Base-by-base conservation (phyloP, 2,329 filamentous ascomycete genomes). In the Ramichloridium luteum region DNA sequence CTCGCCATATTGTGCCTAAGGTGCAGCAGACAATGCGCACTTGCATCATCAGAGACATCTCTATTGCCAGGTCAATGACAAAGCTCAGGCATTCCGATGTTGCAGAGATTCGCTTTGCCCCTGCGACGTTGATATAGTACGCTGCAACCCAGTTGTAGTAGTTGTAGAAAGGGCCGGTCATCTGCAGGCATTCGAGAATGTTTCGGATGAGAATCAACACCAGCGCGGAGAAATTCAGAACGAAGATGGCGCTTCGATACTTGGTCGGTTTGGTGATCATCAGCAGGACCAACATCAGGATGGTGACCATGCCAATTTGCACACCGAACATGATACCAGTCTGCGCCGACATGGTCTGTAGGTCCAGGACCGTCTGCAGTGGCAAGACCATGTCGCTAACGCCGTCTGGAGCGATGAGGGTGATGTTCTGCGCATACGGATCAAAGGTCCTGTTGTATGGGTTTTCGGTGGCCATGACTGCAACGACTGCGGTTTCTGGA, bases 261-360 rank as follows among this genome's bases (percentile, higher is more conserved):
- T 82, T 84, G 42, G 72, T 62, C 0, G 62, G 53, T 13, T 72
- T 71, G 0, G 80, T 85, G 53, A 86, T 66, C 36, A 77, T 57
- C 8, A 84, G 57, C 3, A 86, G 60, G 16, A 80, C 63, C 26
- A 78, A 44, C 12, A 86, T 60, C 47, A 84, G 70, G 38, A 78
- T 57, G 35, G 77, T 41, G 28, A 70, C 72, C 14, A 78, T 72
- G 16, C 82, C 82, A 31, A 85, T 64, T 52, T 88, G 80, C 12
- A 68, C 59, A 31, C 71, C 76, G 51, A 77, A 82, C 56, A 75
- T 77, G 61, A 81, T 73, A 50, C 56, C 62, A 20, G 34, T 39
- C 11, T 40, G 34, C 35, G 63, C 53, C 37, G 61, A 61, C 48
- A 68, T 68, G 36, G 59, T 52, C 32, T 64, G 53, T 30, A 61